Percentiles rank a stretch among this genome's conserved stretches.
Conservation (phyloP, 225 moss, liverwort and hornwort genomes). For the Physcomitrium patens region DNA sequence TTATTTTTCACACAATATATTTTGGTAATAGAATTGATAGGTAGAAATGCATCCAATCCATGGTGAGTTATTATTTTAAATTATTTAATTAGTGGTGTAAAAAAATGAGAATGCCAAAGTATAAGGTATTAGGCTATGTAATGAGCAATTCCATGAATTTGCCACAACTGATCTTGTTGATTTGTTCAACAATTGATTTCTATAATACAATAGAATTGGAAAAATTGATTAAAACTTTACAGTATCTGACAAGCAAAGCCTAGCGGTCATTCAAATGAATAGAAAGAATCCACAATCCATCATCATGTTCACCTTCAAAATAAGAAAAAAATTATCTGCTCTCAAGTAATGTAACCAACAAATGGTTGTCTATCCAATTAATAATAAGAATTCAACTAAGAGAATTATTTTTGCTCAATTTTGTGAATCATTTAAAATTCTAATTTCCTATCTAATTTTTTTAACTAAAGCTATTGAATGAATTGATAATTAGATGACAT, state of each 20-base stretch:
- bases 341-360: too few relatives aligned
- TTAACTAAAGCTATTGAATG: background rate
- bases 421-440: background rate
- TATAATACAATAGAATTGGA: background rate
- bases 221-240: background rate
- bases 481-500: background rate
- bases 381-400: too few relatives aligned
- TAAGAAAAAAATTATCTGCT: too few relatives aligned
- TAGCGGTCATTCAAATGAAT: background rate
- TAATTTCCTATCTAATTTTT: background rate
- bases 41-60: constrained; percentile 9
- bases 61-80: constrained; percentile 1
- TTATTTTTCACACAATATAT: too few relatives aligned
- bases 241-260: background rate
- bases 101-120: background rate
- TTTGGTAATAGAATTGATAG: too few relatives aligned
- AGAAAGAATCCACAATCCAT: background rate
- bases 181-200: background rate
- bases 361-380: too few relatives aligned
- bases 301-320: background rate
- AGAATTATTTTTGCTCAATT: background rate
- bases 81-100: background rate
- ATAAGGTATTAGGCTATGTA: background rate
- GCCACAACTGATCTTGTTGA: background rate
- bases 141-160: background rate